Evolutionary conservation across 2,329 filamentous ascomycete species (phyloP).

Genomic region (Ophiostoma sp.): DNA sequence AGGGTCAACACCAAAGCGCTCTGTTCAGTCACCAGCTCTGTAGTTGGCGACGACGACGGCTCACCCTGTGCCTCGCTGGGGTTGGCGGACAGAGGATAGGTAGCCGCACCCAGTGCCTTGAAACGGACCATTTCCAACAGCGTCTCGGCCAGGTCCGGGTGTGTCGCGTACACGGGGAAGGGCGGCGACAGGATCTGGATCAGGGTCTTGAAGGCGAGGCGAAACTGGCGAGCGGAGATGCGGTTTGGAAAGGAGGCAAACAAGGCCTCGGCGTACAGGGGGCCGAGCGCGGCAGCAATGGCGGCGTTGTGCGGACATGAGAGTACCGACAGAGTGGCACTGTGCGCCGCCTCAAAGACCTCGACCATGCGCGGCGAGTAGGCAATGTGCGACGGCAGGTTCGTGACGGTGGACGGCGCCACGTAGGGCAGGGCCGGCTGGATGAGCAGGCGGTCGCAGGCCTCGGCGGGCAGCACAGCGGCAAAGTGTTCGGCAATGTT

Average conservation of each 20-base stretch:
- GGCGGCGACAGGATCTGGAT: conserved; percentile 81
- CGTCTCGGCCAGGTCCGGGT: conserved; percentile 77
- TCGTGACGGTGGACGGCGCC: conserved; percentile 37
- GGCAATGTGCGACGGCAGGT: conserved; percentile 33
- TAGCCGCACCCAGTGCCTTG: conserved; percentile 57
- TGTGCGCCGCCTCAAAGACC: conserved; percentile 87
- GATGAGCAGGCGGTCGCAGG: conserved; percentile 72
- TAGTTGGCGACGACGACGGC: conserved; percentile 33
- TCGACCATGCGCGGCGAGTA: conserved; percentile 50
- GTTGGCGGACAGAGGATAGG: conserved; percentile 38
- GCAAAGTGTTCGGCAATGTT: conserved; percentile 84
- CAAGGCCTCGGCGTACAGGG: conserved; percentile 80
- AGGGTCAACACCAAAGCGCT: conserved; percentile 73
- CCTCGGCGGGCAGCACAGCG: conserved; percentile 62
- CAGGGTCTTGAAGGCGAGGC: conserved; percentile 82
- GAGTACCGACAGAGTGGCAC: conserved; percentile 75
- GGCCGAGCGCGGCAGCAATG: conserved; percentile 69
- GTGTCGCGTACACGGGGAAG: conserved; percentile 68
- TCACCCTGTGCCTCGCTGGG: neutral
- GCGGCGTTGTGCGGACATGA: conserved; percentile 75
- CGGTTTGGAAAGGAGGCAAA: conserved; percentile 76
- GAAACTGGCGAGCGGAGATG: conserved; percentile 81
- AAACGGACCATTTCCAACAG: conserved; percentile 76
- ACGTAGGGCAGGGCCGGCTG: conserved; percentile 75
- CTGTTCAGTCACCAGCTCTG: conserved; percentile 66